Conservation (phyloP, 2,329 filamentous ascomycete genomes). For the Aspergillus unguis region DNA sequence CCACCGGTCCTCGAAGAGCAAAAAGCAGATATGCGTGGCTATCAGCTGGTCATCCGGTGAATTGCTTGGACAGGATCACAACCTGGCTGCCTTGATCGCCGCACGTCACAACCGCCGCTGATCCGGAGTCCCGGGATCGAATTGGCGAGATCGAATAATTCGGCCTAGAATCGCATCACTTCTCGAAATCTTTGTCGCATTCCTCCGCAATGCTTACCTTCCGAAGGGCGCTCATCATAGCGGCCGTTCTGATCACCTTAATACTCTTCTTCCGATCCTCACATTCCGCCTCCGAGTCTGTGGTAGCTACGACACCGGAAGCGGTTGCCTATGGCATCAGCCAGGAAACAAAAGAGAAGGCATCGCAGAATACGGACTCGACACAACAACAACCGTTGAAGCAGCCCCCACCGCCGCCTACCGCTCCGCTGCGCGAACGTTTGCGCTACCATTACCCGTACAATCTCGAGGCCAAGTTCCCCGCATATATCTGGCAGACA, state of each 20-base stretch:
- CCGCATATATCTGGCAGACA: constrained; percentile 98
- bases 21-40: constrained; percentile 14
- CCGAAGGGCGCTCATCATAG: constrained; percentile 69
- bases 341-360: constrained; percentile 15
- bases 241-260: constrained; percentile 65
- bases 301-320: constrained; percentile 24
- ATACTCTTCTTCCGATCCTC: constrained; percentile 67
- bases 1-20: neutral
- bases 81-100: neutral
- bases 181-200: neutral
- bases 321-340: constrained; percentile 21
- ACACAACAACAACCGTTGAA: constrained; percentile 50
- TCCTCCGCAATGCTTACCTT: constrained; percentile 67
- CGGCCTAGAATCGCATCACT: constrained; percentile 1
- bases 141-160: constrained; percentile 6
- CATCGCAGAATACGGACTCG: constrained; percentile 15
- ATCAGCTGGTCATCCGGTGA: constrained; percentile 3
- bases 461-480: constrained; percentile 82
- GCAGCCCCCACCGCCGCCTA: constrained; percentile 68
- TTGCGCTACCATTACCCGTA: constrained; percentile 93
- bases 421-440: constrained; percentile 71
- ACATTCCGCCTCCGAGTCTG: constrained; percentile 52
- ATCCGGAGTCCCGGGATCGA: constrained; percentile 16
- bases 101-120: neutral
- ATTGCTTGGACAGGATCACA: neutral